Conservation (phyloP, 1,139 yeast species). For the Blastobotrys buckinghamii region DNA sequence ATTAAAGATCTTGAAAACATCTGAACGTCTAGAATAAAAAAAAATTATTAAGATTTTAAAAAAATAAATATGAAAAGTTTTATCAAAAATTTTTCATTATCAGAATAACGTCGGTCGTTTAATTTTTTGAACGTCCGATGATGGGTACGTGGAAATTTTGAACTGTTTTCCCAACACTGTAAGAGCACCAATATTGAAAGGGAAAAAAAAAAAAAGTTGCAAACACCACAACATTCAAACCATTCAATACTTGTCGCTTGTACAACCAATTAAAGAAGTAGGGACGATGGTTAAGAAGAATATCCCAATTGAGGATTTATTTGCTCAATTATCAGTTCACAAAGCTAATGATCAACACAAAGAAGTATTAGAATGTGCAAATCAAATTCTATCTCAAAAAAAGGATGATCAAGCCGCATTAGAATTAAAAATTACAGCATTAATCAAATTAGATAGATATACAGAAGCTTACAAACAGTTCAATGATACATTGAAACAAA, state of each 20-base stretch:
- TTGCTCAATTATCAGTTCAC: conserved; percentile 43
- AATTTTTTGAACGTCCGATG: neutral
- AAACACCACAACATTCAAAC: conserved; percentile 2
- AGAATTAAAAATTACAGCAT: conserved; percentile 58
- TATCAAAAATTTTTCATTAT: neutral
- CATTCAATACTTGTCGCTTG: neutral
- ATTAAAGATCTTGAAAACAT: neutral
- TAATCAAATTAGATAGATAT: conserved; percentile 69
- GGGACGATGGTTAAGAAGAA: conserved; percentile 17
- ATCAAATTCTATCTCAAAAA: conserved; percentile 38
- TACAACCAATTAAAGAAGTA: no score
- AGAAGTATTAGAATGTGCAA: conserved; percentile 42
- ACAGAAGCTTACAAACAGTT: conserved; percentile 45
- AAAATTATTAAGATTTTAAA: neutral
- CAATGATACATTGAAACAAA: conserved; percentile 11
- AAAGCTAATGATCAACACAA: conserved; percentile 43
- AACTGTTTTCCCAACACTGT: neutral
- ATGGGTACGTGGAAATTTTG: no score
- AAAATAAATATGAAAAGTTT: neutral
- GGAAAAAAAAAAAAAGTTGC: neutral
- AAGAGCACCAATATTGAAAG: neutral
- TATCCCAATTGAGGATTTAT: conserved; percentile 27
- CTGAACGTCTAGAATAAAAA: neutral
- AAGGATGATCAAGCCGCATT: conserved; percentile 48
- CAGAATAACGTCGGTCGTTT: neutral